Base-by-base conservation (phyloP, 192 early-diverging fungal genomes). In the Gigaspora rosea region DNA sequence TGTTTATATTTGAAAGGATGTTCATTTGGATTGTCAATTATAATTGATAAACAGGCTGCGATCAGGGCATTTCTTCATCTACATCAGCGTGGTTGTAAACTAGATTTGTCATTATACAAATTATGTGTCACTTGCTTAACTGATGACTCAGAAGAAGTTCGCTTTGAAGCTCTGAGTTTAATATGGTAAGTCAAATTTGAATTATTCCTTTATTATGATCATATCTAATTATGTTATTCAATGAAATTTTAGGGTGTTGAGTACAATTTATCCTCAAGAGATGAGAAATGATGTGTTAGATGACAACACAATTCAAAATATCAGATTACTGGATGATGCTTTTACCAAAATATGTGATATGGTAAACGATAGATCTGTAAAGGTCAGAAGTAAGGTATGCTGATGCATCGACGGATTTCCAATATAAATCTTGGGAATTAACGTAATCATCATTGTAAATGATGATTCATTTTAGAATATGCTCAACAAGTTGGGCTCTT, bases 271-370 rank as follows among this genome's bases (percentile, higher is more conserved):
- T 46, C 82, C 86, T 79, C 86, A 27, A 76, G 85, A 48, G 73
- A 75, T 2, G 82, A 85, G 7, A 78, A 78, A 48, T 81, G 80
- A n/a, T 80, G 82, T 8, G 52, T 51, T 49, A 71, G 36, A 11
- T 78, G 59, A 15, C 64, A 65, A 58, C 8, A 73, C 11, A 67
- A 72, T 16, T 57, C 78, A 84, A 59, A 72, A 66, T 35, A 79
- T 83, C 61, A 74, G 87, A 13, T 73, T 91, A 13, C 82, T 90
- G 6, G 89, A 94, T 73, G 93, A 95, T 79, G 91, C 94, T 22
- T 94, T 95, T 78, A 85, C 91, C 41, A 89, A 90, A 80, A 82
- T 91, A n/a, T 95, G 94, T 77, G 93, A 95, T 78, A 89, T 94
- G 86, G 88, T 94, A 50, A 92, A 92, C 71, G 94, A 95, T 77